A percentile compares a stretch with the other conserved stretches of the same genome.
Conservation (phyloP, 129 eudicot species). For the sunflower (Helianthus annuus) region DNA sequence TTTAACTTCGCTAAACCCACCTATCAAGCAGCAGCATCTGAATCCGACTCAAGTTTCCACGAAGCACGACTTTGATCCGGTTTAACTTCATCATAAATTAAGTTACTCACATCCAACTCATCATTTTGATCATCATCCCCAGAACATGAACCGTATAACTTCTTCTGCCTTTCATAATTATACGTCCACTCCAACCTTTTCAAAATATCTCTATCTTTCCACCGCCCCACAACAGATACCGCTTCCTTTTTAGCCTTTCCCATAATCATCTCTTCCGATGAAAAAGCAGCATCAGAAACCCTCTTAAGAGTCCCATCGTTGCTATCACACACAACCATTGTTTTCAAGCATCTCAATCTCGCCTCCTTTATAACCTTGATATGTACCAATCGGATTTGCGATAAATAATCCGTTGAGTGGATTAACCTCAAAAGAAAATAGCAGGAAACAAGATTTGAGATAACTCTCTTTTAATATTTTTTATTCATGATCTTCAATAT, state of each 20-base stretch:
- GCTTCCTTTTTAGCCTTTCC: slow-evolving; percentile 78
- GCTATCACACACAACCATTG: slow-evolving; percentile 77
- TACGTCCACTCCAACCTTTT: slow-evolving; percentile 75
- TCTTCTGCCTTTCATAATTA: slow-evolving; percentile 51
- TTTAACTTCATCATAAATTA: slow-evolving; percentile 32
- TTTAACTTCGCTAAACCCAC: too few relatives aligned
- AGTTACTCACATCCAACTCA: slow-evolving; percentile 23
- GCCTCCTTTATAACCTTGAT: slow-evolving; percentile 80
- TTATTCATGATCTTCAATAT: too few relatives aligned
- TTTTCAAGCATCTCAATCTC: slow-evolving; percentile 71
- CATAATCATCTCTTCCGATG: slow-evolving; percentile 80
- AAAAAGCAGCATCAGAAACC: slow-evolving; percentile 68
- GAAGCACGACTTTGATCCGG: slow-evolving; percentile 39
- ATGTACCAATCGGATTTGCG: too few relatives aligned
- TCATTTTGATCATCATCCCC: slow-evolving; percentile 24
- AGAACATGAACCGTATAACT: slow-evolving; percentile 18
- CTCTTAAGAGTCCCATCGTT: slow-evolving; percentile 66
- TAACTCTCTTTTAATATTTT: too few relatives aligned
- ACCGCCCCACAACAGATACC: slow-evolving; percentile 59
- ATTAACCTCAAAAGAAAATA: too few relatives aligned
- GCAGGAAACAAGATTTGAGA: too few relatives aligned
- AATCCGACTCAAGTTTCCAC: slow-evolving; percentile 61
- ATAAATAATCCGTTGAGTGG: too few relatives aligned
- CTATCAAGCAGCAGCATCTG: slow-evolving; percentile 10
- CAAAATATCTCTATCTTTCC: slow-evolving; percentile 77